Base-by-base conservation (phyloP, 768 basidiomycete genomes). In the Ramaria sp. region DNA sequence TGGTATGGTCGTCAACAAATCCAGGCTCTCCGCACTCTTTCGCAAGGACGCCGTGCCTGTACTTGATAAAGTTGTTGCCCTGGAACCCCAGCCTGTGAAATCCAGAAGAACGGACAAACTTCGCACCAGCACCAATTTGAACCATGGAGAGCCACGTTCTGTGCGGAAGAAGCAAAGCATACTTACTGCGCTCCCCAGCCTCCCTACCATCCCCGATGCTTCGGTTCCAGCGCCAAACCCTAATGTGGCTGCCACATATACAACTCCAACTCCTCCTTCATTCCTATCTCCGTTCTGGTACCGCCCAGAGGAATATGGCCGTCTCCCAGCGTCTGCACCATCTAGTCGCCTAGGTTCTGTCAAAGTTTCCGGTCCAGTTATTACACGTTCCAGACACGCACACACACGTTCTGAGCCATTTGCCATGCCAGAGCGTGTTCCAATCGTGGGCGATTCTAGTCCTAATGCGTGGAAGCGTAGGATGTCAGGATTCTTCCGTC, bases 261-360 rank as follows among this genome's bases (percentile, higher is more conserved):
- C 53, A 9, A 55, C 34, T 5, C 53, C 53, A 22, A 36, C 25
- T 7, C 53, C 53, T 20, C 53, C 53, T 18, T 55, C 53, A n/a
- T 55, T 55, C 53, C 43, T 55, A 16, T 55, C 53, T 9, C 53
- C 53, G 24, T 55, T 55, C 24, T 55, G 53, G 53, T 55, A 55
- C 36, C 53, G 43, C 32, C 42, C 53, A 22, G 53, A 55, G 42
- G 34, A 55, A 28, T 55, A 30, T 34, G 6, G 22, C 27, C 34
- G 39, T 27, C 37, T 55, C 30, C 53, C 53, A 5, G 28, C 42
- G 18, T 55, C 53, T 28, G n/a, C 41, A 12, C 15, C 53, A 24
- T 16, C 50, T 25, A 38, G 50, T 51, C 50, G 50, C 20, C 9
- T 15, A 27, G 30, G 39, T 9, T 53, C 52, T 12, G 18, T 53